phyloP scores from a whole-genome alignment of 2,329 filamentous ascomycete species.

The Colletotrichum tamarilloi region DNA sequence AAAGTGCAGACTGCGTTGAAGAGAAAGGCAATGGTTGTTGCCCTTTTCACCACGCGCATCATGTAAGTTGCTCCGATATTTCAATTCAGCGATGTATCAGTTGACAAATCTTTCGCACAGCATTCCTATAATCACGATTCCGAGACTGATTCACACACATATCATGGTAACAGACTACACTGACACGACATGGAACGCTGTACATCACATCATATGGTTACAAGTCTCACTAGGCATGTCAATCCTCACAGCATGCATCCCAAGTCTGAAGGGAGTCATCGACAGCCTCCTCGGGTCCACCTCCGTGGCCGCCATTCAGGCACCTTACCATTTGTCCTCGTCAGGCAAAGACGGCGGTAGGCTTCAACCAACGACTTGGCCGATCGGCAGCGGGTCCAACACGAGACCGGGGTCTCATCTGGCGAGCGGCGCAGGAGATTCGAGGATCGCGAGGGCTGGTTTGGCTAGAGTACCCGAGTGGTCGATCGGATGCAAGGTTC shows the following conservation, averaged over 20 bases:
- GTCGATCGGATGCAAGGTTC: not conserved
- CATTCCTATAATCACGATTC: not conserved
- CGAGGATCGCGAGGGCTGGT: not conserved
- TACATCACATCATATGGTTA: not conserved
- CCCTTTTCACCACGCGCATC: conserved; percentile 3
- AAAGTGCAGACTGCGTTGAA: conserved; percentile 2
- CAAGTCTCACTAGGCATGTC: conserved; percentile 10
- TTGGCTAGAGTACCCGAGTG: no score
- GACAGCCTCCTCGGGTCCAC: conserved; percentile 1
- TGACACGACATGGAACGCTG: conserved; percentile 1
- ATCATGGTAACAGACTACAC: not conserved
- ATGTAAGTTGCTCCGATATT: not conserved
- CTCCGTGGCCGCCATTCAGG: conserved; percentile 1
- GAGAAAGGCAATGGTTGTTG: conserved; percentile 1
- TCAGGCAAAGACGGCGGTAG: not conserved
- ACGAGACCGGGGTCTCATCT: not conserved
- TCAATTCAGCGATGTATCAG: not conserved
- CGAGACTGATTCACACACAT: not conserved
- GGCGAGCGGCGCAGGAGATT: not conserved
- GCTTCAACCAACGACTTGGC: not conserved
- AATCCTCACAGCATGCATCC: conserved; percentile 7
- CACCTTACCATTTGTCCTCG: not conserved
- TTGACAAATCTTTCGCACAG: not conserved
- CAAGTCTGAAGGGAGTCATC: conserved; percentile 13
- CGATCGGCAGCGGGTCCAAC: not conserved